These are phyloP conservation scores for Fusarium sambucinum DNA, from an alignment of 2,329 filamentous ascomycete genomes.

Conservation along the genomic window DNA sequence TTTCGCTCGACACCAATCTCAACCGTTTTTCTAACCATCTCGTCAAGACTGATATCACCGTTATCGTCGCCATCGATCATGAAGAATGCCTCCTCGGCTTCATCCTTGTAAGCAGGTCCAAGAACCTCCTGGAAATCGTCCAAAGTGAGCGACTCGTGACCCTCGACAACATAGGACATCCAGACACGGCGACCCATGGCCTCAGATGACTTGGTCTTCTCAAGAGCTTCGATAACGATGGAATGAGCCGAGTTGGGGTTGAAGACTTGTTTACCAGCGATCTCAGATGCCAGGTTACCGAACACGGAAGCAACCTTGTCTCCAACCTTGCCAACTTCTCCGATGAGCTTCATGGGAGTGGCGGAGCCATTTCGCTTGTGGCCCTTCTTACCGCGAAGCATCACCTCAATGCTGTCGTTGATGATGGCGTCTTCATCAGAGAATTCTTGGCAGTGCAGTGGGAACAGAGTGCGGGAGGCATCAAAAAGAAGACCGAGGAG, in stretches of 20 bases:
- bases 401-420: constrained; percentile 82
- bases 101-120: constrained; percentile 76
- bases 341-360: constrained; percentile 83
- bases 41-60: constrained; percentile 93
- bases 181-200: constrained; percentile 94
- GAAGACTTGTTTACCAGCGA: constrained; percentile 95
- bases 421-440: constrained; percentile 92
- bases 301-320: constrained; percentile 95
- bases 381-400: constrained; percentile 68
- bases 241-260: constrained; percentile 92
- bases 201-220: constrained; percentile 85
- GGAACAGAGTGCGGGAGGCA: constrained; percentile 88
- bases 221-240: constrained; percentile 87
- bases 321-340: constrained; percentile 82
- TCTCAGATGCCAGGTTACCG: constrained; percentile 92
- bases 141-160: constrained; percentile 79
- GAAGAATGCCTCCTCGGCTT: constrained; percentile 87
- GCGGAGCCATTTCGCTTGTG: constrained; percentile 68
- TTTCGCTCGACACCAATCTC: constrained; percentile 89
- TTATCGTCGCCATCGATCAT: constrained; percentile 89
- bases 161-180: constrained; percentile 98
- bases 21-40: constrained; percentile 90
- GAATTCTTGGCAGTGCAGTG: constrained; percentile 92
- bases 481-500: constrained; percentile 90
- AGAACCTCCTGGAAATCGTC: constrained; percentile 93